These are phyloP conservation scores for Leccinum boreale DNA, from an alignment of 768 basidiomycete species.

Conservation along the genomic window DNA sequence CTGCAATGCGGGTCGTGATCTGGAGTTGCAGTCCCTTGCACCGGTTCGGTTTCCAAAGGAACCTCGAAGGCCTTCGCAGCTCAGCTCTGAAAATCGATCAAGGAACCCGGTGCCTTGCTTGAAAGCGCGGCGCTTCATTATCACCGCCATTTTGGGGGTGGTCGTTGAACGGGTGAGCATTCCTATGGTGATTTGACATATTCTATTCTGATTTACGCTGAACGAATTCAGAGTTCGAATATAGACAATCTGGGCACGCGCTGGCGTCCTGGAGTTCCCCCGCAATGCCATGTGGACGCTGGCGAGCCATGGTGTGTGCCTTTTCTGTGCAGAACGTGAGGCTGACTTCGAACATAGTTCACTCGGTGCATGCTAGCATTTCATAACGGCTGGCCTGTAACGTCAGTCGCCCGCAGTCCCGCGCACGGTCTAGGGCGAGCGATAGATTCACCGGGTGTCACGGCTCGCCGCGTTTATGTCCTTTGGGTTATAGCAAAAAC, in stretches of 20 bases:
- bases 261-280: conserved; percentile 1
- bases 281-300: conserved; percentile 19
- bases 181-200: conserved; percentile 27
- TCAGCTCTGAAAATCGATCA: conserved; percentile 26
- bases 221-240: conserved; percentile 14
- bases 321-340: conserved; percentile 12
- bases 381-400: conserved; percentile 8
- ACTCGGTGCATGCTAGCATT: conserved; percentile 3
- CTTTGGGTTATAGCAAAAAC: conserved; percentile 10
- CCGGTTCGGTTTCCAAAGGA: conserved; percentile 24
- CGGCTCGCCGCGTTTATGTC: conserved; percentile 18
- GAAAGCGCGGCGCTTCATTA: conserved; percentile 14
- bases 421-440: conserved; percentile 2
- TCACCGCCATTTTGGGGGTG: conserved; percentile 8
- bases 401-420: background rate
- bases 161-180: conserved; percentile 17
- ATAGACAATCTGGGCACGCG: conserved; percentile 19
- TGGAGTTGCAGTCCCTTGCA: conserved; percentile 18
- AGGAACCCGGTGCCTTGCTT: conserved; percentile 27
- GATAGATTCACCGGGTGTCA: conserved; percentile 27
- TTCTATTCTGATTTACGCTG: conserved; percentile 25
- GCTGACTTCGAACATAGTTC: conserved; percentile 23
- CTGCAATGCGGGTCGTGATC: conserved; percentile 20
- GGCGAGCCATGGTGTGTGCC: conserved; percentile 7
- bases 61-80: conserved; percentile 7